Conservation (phyloP, 2,329 filamentous ascomycete species). For the Fonsecaea erecta region DNA sequence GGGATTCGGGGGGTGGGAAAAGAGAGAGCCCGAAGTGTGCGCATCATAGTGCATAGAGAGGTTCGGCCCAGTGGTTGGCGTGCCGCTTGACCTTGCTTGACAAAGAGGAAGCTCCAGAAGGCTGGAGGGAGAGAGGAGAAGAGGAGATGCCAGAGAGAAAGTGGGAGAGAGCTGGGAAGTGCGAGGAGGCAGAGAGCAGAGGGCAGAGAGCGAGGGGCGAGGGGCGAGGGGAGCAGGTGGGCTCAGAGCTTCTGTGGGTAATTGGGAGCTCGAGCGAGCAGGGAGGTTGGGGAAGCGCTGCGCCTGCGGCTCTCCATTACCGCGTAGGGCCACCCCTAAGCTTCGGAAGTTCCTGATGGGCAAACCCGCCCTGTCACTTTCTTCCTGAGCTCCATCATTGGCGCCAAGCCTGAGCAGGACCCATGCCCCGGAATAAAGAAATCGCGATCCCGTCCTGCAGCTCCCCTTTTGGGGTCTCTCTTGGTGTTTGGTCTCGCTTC, state of each 20-base stretch:
- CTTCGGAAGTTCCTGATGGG: background rate
- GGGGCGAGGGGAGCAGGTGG: background rate
- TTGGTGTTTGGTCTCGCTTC: background rate
- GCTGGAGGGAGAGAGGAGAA: conserved; percentile 14
- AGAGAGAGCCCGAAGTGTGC: conserved; percentile 11
- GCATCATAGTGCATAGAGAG: conserved; percentile 14
- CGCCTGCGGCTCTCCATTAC: background rate
- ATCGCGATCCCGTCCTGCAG: background rate
- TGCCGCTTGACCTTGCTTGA: conserved; percentile 12
- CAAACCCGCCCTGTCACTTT: background rate
- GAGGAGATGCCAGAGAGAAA: background rate
- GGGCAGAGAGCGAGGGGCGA: conserved; percentile 3
- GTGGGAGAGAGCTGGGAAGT: conserved; percentile 7
- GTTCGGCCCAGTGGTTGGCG: conserved; percentile 12
- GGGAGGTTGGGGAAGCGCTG: conserved; percentile 8
- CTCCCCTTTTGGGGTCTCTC: background rate
- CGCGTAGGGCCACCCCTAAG: background rate
- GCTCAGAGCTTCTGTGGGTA: background rate
- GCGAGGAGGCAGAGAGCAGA: conserved; percentile 6
- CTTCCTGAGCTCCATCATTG: background rate
- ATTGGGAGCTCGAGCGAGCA: background rate
- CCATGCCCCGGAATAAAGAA: conserved; percentile 2
- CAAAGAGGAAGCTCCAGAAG: conserved; percentile 1
- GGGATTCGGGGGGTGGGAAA: conserved; percentile 7
- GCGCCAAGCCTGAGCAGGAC: background rate